A percentile compares a stretch with the other conserved stretches of the same genome.
These are phyloP conservation scores for Irpex lacteus DNA, from an alignment of 1,284 basidiomycete species.

Conservation along the genomic window DNA sequence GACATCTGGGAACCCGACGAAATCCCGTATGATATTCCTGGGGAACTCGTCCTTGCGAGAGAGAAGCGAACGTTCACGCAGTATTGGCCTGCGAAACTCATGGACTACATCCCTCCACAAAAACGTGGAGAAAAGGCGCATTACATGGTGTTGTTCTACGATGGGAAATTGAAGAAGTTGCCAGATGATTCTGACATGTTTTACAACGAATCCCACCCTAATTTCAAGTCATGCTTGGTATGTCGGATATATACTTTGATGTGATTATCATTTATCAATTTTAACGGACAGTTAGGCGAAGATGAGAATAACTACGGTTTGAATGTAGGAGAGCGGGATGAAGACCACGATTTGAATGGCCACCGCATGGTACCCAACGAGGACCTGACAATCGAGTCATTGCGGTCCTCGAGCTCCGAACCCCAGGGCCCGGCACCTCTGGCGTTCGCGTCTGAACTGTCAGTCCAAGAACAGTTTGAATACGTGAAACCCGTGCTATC, in stretches of 20 bases:
- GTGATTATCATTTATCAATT: conserved; percentile 5
- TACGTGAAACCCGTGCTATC: conserved; percentile 62
- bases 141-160: conserved; percentile 58
- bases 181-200: conserved; percentile 44
- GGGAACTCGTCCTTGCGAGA: conserved; percentile 58
- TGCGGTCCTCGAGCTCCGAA: conserved; percentile 34
- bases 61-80: conserved; percentile 34
- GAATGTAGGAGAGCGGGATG: conserved; percentile 47
- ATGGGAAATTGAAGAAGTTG: conserved; percentile 40
- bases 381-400: conserved; percentile 28
- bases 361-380: conserved; percentile 16
- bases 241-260: conserved; percentile 16
- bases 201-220: conserved; percentile 50
- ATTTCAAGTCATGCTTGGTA: conserved; percentile 58
- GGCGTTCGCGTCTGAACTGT: conserved; percentile 41
- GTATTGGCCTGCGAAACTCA: conserved; percentile 67
- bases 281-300: conserved; percentile 44
- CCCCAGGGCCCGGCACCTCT: conserved; percentile 36
- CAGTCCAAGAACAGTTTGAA: conserved; percentile 56
- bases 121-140: conserved; percentile 30
- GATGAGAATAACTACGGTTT: conserved; percentile 44
- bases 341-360: conserved; percentile 33
- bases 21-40: conserved; percentile 53
- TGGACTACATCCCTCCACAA: conserved; percentile 48
- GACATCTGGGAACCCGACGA: conserved; percentile 35